Base-by-base conservation (phyloP, 345 rosid genomes). In the Eucalyptus sp. region DNA sequence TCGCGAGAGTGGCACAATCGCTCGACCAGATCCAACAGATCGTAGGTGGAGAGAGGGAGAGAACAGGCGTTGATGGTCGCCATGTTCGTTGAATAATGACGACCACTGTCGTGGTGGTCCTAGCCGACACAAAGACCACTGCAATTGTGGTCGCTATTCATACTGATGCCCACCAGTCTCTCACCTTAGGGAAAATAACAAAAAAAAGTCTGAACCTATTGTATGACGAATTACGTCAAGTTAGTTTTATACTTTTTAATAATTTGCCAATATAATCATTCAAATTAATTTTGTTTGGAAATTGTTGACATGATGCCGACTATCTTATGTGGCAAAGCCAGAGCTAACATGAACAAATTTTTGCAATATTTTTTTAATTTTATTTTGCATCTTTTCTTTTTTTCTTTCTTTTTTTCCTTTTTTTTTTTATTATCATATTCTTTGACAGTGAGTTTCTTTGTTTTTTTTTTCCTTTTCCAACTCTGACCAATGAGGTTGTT, bases 301-400 rank as follows among this genome's bases (percentile, higher is more conserved):
- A 25, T 58, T 11, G 7, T 0, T 25, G 4, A 52, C 0, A 52
- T 52, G 9, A 51, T 51, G 2, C 3, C 0, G 9, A 52, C 4
- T 5, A 22, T 56, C 27, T 0, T 56, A 3, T 20, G 18, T 5
- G 8, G 4, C 10, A 52, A 0, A 52, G 0, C 1, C 0, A 1
- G 0, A 25, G 64, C 4, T 4, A 22, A 25, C 4, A 0, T 58
- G 66, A 5, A 11, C 2, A 25, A 25, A 5, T 5, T 11, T 60
- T 60, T 60, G 3, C 1, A 60, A 58, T 58, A 10, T 25, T 58
- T 22, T 56, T 58, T 33, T 33, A 33, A 24, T 2, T 4, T 58
- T 58, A 25, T 29, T 24, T 25, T 60, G 7, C 13, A 12, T 60
- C 3, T 25, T 27, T 24, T 51, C 9, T 51, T 60, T 58, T 13